Conservation (phyloP, 2,329 filamentous ascomycete genomes). For the Penicillium griseofulvum region DNA sequence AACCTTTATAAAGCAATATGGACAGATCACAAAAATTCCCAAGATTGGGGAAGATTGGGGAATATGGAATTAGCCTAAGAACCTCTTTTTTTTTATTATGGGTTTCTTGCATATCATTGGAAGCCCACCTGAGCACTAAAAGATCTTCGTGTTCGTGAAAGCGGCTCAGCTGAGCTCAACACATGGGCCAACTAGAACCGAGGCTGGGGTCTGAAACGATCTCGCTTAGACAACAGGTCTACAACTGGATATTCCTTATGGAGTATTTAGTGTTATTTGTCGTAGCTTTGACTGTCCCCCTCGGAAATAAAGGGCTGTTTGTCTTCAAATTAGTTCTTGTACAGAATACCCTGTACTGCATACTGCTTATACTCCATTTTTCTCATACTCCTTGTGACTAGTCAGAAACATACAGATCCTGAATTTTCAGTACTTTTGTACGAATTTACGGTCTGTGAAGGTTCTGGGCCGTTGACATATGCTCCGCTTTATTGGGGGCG, state of each 20-base stretch:
- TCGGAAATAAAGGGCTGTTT: background rate
- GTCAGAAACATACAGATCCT: conserved; percentile 1
- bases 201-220: background rate
- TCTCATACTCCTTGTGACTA: background rate
- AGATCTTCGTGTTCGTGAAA: conserved; percentile 1
- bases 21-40: conserved; percentile 7
- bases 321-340: background rate
- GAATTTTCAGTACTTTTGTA: background rate
- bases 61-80: background rate
- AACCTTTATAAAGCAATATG: background rate
- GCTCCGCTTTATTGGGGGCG: conserved; percentile 6
- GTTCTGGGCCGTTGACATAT: conserved; percentile 7
- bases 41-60: background rate
- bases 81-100: background rate
- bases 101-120: conserved; percentile 1
- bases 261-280: background rate
- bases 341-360: background rate
- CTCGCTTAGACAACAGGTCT: background rate
- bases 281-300: background rate
- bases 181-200: conserved; percentile 4
- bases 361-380: background rate
- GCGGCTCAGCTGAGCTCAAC: conserved; percentile 12
- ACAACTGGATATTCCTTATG: background rate
- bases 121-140: background rate
- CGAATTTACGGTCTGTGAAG: background rate